Base-by-base conservation (phyloP, 192 early-diverging fungal genomes). In the Podila verticillata region DNA sequence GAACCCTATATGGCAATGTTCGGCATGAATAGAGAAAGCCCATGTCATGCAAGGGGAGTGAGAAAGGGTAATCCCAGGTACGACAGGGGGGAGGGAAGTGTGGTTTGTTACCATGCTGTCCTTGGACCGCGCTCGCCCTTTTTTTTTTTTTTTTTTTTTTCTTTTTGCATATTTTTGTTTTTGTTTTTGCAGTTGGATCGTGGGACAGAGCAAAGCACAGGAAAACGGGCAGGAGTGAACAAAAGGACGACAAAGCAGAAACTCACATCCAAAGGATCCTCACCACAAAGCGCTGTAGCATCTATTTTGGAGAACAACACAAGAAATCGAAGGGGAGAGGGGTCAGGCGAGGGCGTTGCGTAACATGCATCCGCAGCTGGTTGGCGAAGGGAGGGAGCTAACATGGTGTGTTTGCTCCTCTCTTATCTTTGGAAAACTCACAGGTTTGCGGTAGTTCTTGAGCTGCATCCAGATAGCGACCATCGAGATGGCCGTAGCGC, bases 1-100 rank as follows among this genome's bases (percentile, higher is more conserved):
- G 96, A 8, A 96, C 95, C 91, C 91, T 91, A 73, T 57, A 56
- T n/a, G n/a, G n/a, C n/a, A 54, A 54, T 1, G 19, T 47, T 88
- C 36, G 90, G 88, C 44, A 93, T 89, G 20, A 92, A 87, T 75
- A 44, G 48, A n/a, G 44, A 35, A 24, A 36, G 28, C 47, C 39
- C n/a, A n/a, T n/a, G n/a, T n/a, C n/a, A n/a, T n/a, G 39, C 39
- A 44, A 44, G 39, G n/a, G 39, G 3, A 44, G 13, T 22, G 48
- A 48, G 36, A 26, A 36, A 32, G 36, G 31, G 19, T 7, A 62
- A 36, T 32, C 39, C 39, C 17, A 7, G 39, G 10, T 15, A 44
- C 17, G 39, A 15, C 13, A 15, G 39, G 39, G 36, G 29, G 36
- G 19, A 62, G 7, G 7, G 0, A 28, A 62, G 36, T 36, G 31